These are phyloP conservation scores for Russula sp. DNA, from an alignment of 768 basidiomycete genomes.

Conservation along the genomic window DNA sequence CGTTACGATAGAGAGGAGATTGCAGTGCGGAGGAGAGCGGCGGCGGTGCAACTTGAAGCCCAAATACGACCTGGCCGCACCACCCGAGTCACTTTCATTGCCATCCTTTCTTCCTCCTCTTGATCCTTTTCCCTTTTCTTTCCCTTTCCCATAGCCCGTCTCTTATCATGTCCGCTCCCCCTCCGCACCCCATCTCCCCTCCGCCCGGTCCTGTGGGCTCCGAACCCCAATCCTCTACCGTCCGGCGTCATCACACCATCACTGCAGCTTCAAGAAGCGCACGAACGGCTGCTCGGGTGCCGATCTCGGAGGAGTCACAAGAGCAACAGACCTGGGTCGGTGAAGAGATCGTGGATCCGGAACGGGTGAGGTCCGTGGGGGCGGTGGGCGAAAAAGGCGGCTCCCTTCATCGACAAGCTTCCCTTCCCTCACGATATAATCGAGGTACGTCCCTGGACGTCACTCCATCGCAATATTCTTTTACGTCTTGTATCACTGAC, in stretches of 20 bases:
- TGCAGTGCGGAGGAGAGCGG: too few species aligned
- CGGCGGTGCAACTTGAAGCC: not conserved
- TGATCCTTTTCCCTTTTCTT: not conserved
- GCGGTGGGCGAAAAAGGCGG: slow-evolving; percentile 29
- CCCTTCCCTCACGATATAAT: slow-evolving; percentile 30
- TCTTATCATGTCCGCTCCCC: slow-evolving; percentile 24
- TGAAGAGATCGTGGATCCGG: slow-evolving; percentile 26
- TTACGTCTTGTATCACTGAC: slow-evolving; percentile 8
- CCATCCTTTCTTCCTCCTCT: not conserved
- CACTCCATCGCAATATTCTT: not conserved
- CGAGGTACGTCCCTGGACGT: slow-evolving; percentile 18
- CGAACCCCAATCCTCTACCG: slow-evolving; percentile 17
- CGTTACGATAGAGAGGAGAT: not conserved
- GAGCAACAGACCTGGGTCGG: slow-evolving; percentile 29
- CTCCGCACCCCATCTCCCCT: slow-evolving; percentile 28
- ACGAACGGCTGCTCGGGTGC: slow-evolving; percentile 20
- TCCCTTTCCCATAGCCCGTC: slow-evolving; percentile 5
- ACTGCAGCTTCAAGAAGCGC: slow-evolving; percentile 28
- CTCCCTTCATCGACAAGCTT: slow-evolving; percentile 30
- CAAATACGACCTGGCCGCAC: not conserved
- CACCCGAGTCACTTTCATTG: slow-evolving; percentile 3
- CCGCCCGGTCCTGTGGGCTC: slow-evolving; percentile 17
- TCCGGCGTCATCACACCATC: slow-evolving; percentile 31
- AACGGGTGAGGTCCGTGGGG: slow-evolving; percentile 23
- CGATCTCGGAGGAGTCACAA: slow-evolving; percentile 31